Evolutionary conservation across 345 rosid species (phyloP), one percentile per base, ranked within the genome.

Genomic region (Salix brachista): DNA sequence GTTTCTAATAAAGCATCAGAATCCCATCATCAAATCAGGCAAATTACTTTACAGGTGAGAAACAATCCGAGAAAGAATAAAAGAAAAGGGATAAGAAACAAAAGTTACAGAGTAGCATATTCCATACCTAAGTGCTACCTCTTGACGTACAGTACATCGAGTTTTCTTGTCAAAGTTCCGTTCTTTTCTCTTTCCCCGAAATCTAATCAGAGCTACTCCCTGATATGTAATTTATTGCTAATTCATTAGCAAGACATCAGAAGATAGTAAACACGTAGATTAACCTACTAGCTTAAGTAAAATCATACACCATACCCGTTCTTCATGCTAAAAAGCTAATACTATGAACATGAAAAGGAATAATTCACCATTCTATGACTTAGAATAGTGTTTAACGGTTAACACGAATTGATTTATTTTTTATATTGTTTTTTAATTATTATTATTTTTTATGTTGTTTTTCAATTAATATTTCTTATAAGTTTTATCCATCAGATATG

Each of bases 141-240:
- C 92, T 83, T 89, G 87, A 52, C 92, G 88, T 64, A 89, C 88
- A 12, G 92, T 85, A 65, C 88, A 89, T n/a, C 89, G 83, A 77
- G 88, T 88, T 84, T 88, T 89, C 88, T 89, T 89, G 70, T 88
- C 92, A 75, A 89, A 89, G 73, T 89, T 89, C 72, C 91, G 80
- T 37, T 85, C 91, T 85, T 86, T 88, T 41, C 91, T 84, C 84
- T 89, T 89, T 78, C 85, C 92, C 41, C 91, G 87, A 70, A 89
- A 89, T 80, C 91, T 89, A 46, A 85, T 81, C 73, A 88, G 79
- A 48, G 92, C 91, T 79, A 89, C 30, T n/a, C 86, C 90, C 92
- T 89, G 80, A 67, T 76, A 39, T 75, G 58, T 52, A 52, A 52
- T 52, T 52, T n/a, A 52, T 16, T 17, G 52, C 36, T 39, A 32